Base-by-base conservation (phyloP, 371 early-diverging fungal species). In the Circinella minor region DNA sequence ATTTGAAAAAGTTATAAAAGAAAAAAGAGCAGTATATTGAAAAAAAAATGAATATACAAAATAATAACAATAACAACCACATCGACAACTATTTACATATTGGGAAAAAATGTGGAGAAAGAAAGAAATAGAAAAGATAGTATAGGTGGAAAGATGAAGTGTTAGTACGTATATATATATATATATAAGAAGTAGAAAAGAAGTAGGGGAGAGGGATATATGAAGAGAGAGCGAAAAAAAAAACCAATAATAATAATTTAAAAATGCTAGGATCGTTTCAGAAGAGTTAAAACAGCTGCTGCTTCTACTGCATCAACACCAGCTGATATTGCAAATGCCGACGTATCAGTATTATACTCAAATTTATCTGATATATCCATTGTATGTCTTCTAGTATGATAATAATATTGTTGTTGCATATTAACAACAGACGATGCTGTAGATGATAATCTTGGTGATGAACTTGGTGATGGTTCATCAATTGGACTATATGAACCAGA, bases 251-350 rank as follows among this genome's bases (percentile, higher is more conserved):
- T 9, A 6, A 20, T 11, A 18, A 46, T 4, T 38, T 17, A 46
- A 43, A 6, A 11, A 43, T 43, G 54, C 63, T 51, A 77, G 63
- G 80, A 80, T 71, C 75, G 79, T 51, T 78, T 81, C 48, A 81
- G 69, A 34, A 81, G 70, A 20, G 83, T 79, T 46, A 85, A 68
- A 0, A 81, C 75, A 63, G 81, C 74, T 20, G 83, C 81, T 36
- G 80, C 81, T 72, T 80, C 82, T n/a, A 79, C 80, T 47, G 78
- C 82, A 73, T 83, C 78, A 48, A 75, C 77, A 14, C 76, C 83
- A n/a, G 71, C 71, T 14, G 65, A 17, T 36, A 55, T 37, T 3
- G 55, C 49, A 39, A 62, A 68, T 4, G 27, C 27, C 27, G 63
- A 57, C 4, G 63, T 20, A 36, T 68, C 68, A 37, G 15, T 48